Evolutionary conservation across 2,329 filamentous ascomycete genomes (phyloP).

Genomic region (Verticillium albo-atrum): DNA sequence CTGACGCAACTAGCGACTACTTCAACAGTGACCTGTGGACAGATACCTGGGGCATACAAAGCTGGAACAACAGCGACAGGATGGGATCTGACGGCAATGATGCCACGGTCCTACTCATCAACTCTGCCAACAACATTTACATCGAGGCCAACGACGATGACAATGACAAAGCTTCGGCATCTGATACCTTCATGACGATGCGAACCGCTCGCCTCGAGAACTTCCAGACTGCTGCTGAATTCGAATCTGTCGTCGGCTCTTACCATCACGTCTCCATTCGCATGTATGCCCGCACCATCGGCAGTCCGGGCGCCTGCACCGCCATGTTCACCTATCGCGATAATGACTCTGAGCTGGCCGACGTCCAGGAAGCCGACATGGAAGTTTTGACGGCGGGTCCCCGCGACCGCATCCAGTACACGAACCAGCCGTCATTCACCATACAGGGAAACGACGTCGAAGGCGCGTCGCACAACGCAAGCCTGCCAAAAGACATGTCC

Average conservation of each 20-base stretch:
- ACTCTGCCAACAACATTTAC: slow-evolving; percentile 40
- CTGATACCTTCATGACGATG: slow-evolving; percentile 42
- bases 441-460: slow-evolving; percentile 37
- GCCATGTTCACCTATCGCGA: slow-evolving; percentile 50
- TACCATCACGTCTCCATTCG: slow-evolving; percentile 40
- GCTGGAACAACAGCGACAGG: slow-evolving; percentile 31
- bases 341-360: slow-evolving; percentile 21
- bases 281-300: slow-evolving; percentile 46
- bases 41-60: slow-evolving; percentile 30
- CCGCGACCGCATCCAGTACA: slow-evolving; percentile 45
- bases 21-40: slow-evolving; percentile 31
- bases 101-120: slow-evolving; percentile 29
- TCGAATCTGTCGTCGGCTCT: slow-evolving; percentile 31
- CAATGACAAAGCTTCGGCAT: slow-evolving; percentile 15
- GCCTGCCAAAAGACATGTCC: slow-evolving; percentile 32
- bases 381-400: slow-evolving; percentile 47
- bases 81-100: slow-evolving; percentile 15
- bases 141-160: slow-evolving; percentile 35
- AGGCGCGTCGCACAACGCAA: slow-evolving; percentile 42
- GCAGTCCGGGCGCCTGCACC: slow-evolving; percentile 43
- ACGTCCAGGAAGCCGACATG: slow-evolving; percentile 47
- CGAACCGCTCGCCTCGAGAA: slow-evolving; percentile 36
- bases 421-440: slow-evolving; percentile 54
- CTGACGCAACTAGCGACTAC: slow-evolving; percentile 30
- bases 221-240: slow-evolving; percentile 45